A percentile compares a stretch with the other conserved stretches of the same genome.
Conservation (phyloP, 1,284 basidiomycete genomes). For the Peniophora sp. region DNA sequence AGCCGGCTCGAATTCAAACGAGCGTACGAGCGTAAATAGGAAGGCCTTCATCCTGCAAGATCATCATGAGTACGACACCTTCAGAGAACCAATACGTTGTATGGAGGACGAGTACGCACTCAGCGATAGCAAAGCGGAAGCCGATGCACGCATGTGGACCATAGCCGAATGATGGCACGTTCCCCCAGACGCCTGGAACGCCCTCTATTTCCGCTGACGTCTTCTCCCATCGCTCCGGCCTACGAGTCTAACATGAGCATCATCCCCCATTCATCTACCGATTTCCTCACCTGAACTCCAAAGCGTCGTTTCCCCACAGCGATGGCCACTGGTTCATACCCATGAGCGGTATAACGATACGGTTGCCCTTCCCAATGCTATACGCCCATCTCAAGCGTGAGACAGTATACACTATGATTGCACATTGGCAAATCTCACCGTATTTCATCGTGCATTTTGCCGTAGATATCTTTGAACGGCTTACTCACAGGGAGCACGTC, state of each 20-base stretch:
- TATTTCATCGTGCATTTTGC: conserved; percentile 5
- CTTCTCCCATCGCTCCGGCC: background rate
- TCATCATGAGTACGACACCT: conserved; percentile 8
- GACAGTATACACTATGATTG: background rate
- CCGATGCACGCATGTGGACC: conserved; percentile 26
- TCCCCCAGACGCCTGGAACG: conserved; percentile 22
- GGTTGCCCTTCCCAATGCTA: no score
- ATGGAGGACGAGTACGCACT: conserved; percentile 15
- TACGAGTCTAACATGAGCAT: background rate
- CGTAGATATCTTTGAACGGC: conserved; percentile 17
- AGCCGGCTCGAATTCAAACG: conserved; percentile 48
- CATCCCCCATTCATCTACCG: background rate
- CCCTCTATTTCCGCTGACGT: conserved; percentile 12
- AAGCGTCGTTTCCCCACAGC: conserved; percentile 14
- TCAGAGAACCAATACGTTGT: background rate
- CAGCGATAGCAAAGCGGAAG: conserved; percentile 35
- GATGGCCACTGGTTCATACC: background rate
- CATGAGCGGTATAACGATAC: conserved; percentile 2
- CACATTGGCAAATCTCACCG: background rate
- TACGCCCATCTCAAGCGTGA: background rate
- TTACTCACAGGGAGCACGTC: conserved; percentile 29
- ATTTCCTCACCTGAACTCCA: conserved; percentile 11
- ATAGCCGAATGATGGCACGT: conserved; percentile 23
- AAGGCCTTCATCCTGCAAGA: conserved; percentile 46
- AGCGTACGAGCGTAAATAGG: conserved; percentile 46